Evolutionary conservation across 345 rosid genomes (phyloP), one percentile per base, ranked within the genome.

Genomic region (Mangifera indica): DNA sequence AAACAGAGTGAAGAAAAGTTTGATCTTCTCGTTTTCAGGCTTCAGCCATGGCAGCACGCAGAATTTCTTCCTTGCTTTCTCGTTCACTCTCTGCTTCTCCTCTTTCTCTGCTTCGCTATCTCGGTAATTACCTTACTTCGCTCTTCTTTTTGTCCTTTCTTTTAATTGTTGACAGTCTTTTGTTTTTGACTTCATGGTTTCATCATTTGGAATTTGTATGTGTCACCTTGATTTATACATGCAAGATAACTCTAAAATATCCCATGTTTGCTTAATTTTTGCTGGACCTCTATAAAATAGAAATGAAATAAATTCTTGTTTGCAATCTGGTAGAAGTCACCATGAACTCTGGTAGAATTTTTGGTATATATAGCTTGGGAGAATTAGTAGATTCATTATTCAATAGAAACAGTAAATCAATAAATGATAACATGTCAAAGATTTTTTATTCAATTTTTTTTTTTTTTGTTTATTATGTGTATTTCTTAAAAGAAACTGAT

Each of bases 21-120:
- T 22, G 9, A 13, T 25, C 58, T 3, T 37, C 48, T 3, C 7
- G n/a, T 59, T 25, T 59, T 11, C 24, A 4, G 14, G 37, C 18
- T 44, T 48, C 48, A 63, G 82, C 77, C 64, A 86, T 89, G 91
- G 90, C 91, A 20, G 83, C 89, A 83, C 85, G 86, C 55, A 85
- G 87, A 81, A 72, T 84, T 40, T 80, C 89, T 53, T 81, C 86
- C 67, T 77, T 88, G 9, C 70, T 88, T 10, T 70, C 86, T 70
- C 86, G 89, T 78, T 84, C 89, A 17, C 48, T 82, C 57, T 78
- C 86, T 66, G 72, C 82, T 65, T 44, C 24, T 59, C 66, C 78
- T 72, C 42, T 80, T 73, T 86, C 81, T 72, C 67, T 76, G 66
- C 63, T 78, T 71, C 81, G 82, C 60, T 78, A 81, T 76, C 75